A percentile compares a stretch with the other conserved stretches of the same genome.
phyloP scores from a whole-genome alignment of 495 filamentous ascomycete species.

The Penicillium canescens region DNA sequence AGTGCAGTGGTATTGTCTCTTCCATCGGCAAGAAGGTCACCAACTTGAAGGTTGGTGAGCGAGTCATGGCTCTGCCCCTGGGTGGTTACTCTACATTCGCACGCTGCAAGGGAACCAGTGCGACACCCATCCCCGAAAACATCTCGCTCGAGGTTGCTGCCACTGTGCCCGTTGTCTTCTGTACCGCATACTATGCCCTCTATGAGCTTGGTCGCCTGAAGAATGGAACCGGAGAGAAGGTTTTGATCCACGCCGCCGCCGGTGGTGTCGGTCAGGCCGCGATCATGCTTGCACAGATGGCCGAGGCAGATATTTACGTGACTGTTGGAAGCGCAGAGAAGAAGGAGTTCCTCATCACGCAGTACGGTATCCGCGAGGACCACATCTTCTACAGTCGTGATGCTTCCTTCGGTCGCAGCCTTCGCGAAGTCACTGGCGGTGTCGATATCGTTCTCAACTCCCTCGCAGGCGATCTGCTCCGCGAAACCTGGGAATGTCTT shows the following conservation, averaged over 20 bases:
- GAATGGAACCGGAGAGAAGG: conserved; percentile 16
- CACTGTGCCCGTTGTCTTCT: conserved; percentile 55
- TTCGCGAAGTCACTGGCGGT: conserved; percentile 54
- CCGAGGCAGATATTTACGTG: conserved; percentile 58
- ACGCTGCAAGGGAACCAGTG: conserved; percentile 23
- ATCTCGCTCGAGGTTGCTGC: conserved; percentile 54
- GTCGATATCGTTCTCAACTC: conserved; percentile 69
- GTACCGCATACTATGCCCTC: conserved; percentile 60
- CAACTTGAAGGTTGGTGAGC: conserved; percentile 48
- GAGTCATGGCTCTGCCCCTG: conserved; percentile 45
- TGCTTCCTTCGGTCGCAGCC: conserved; percentile 45
- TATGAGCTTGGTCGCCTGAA: conserved; percentile 31
- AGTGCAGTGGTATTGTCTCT: conserved; percentile 40
- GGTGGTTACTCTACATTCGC: conserved; percentile 36
- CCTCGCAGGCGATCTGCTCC: conserved; percentile 40
- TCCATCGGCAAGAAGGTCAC: conserved; percentile 47
- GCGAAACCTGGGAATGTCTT: conserved; percentile 47
- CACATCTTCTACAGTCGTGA: conserved; percentile 44
- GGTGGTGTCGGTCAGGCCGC: conserved; percentile 65
- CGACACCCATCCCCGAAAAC: conserved; percentile 36
- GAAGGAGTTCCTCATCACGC: conserved; percentile 54
- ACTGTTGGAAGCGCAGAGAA: conserved; percentile 61
- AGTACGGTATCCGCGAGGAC: conserved; percentile 43
- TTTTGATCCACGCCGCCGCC: conserved; percentile 49
- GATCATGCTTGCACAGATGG: conserved; percentile 56